Base-by-base conservation (phyloP, 2,329 filamentous ascomycete species). In the Eurotiales sp. region DNA sequence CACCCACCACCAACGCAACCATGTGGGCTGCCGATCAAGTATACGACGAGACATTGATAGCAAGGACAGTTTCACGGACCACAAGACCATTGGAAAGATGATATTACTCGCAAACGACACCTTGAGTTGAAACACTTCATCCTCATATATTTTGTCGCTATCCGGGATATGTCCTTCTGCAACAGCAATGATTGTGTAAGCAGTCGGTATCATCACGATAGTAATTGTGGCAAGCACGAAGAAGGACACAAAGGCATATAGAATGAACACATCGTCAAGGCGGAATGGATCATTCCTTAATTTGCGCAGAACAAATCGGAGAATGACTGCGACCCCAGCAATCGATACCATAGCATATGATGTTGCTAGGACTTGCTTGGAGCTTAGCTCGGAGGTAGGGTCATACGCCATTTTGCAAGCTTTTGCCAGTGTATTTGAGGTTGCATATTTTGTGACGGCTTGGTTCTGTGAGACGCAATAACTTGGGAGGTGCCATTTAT, bases 51-150 rank as follows among this genome's bases (percentile, higher is more conserved):
- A 73, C 42, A 74, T 61, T 8, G 64, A 59, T 44, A 74, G 58
- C 37, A 74, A 58, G 3, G 66, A 68, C 12, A 71, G 64, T 52
- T 75, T 74, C 40, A 72, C 65, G 22, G 67, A 59, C 69, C 68
- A 73, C 8, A 74, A 59, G 17, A 64, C 64, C 12, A 64, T 55
- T 63, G 70, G 72, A 46, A 72, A 65, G 15, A 68, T 58, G 32
- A 71, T 61, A 6, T 64, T 65, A n/a, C 64, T 66, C 8, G 65
- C 62, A 53, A 72, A 72, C 53, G 72, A 68, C 14, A 71, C 57
- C 41, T 64, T 67, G 23, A 69, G 64, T 50, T 70, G 59, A 30
- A 59, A 54, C 1, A 61, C 41, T 6, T 58, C 54, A 37, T 73
- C 70, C 6, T 61, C 34, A 51, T 57, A 42, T n/a, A 73, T 53